Conservation (phyloP, 2,329 filamentous ascomycete genomes). For the Colletotrichum plurivorum region DNA sequence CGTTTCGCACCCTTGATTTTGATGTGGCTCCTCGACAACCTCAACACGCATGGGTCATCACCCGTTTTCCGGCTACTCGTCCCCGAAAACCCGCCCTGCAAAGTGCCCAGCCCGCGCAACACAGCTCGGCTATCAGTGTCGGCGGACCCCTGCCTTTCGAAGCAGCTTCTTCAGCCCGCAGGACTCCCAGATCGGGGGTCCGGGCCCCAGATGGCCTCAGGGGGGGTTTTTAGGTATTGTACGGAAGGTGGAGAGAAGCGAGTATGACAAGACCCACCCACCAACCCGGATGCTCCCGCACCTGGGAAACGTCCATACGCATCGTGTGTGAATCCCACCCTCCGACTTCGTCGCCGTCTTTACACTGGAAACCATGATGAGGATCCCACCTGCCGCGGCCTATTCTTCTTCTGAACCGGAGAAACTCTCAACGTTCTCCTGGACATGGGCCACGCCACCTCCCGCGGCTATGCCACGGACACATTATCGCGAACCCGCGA, state of each 20-base stretch:
- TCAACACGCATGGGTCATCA: conserved; percentile 9
- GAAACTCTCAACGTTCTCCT: background rate
- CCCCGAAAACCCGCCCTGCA: conserved; percentile 20
- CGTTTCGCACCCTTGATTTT: conserved; percentile 17
- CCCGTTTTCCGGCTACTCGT: conserved; percentile 35
- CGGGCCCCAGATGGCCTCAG: background rate
- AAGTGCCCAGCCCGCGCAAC: background rate
- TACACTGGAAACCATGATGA: background rate
- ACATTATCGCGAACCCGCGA: background rate
- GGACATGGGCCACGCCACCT: background rate
- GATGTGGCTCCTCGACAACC: conserved; percentile 23
- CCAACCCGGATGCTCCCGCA: conserved; percentile 33
- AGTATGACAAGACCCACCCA: conserved; percentile 9
- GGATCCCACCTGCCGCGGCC: background rate
- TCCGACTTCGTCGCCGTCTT: conserved; percentile 3
- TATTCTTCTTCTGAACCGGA: conserved; percentile 10
- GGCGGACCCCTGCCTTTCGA: background rate
- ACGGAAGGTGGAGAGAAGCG: too few species aligned
- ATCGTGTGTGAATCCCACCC: background rate
- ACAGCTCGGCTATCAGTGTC: conserved; percentile 21
- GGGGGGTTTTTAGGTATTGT: too few species aligned
- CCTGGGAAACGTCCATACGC: conserved; percentile 8
- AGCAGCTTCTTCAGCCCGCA: conserved; percentile 9
- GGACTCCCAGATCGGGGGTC: conserved; percentile 8
- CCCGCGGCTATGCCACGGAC: conserved; percentile 15